Evolutionary conservation across 768 basidiomycete species (phyloP), one percentile per base, ranked within the genome.

Genomic region (Lactarius tabidus): DNA sequence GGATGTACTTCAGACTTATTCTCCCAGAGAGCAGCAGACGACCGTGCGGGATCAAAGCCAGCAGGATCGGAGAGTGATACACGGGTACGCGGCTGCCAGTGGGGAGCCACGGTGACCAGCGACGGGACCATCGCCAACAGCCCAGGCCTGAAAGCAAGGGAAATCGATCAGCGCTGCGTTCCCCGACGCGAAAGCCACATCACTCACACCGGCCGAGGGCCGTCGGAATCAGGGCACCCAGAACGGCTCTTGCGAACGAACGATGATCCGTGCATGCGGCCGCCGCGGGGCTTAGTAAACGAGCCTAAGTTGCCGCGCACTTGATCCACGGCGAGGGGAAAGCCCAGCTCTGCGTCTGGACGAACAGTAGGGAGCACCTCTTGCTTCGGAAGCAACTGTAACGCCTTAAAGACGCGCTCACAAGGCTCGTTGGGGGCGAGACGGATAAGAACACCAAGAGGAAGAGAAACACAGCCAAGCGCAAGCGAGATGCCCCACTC

Each of bases 401-500:
- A 26, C 62, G 74, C 73, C 71, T 83, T 77, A 69, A 89, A 80
- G 66, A 87, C 58, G 20, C 77, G 81, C 70, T 92, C 90, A 72
- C 94, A 86, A 0, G 93, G 91, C 38, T 72, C 82, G 71, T 89
- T 94, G 55, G 96, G 96, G 33, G 95, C 74, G 26, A 86, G 76
- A 51, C 96, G 91, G 65, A 95, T 82, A 67, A 94, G 72, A 41
- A 80, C 87, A 59, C 93, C 97, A 70, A 96, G 81, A 6, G 96
- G 97, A 54, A 98, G 85, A 12, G 97, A 89, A 55, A 94, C 84
- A 51, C 89, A 67, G 39, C 96, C 97, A 38, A 98, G 82, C 57
- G 93, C 88, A 43, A 99, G 78, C 0, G 92, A 91, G 69, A 98
- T 92, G 60, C 86, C 95, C 97, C 97, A 99, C 75, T 96, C 93